Evolutionary conservation across 2,329 filamentous ascomycete genomes (phyloP), one percentile per base, ranked within the genome.

Genomic region (Diplodia mutila): DNA sequence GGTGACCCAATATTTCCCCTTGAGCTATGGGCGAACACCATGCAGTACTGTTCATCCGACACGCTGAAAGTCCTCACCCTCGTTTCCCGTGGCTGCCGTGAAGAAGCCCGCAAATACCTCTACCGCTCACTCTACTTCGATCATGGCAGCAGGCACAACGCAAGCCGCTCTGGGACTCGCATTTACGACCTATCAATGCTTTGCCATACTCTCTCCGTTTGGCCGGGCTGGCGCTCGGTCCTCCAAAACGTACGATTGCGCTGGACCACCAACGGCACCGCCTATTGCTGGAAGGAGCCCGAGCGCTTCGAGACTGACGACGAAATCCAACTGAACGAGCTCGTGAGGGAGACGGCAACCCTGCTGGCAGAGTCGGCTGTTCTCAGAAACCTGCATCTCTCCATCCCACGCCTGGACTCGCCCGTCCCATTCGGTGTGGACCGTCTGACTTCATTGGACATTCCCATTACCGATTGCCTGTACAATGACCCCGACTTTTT

Each of bases 1-100:
- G 1, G 5, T 6, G n/a, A n/a, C 4, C 46, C 61, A 3, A 37
- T 16, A 7, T 16, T 54, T 4, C 61, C 61, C 5, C 16, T 21
- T 2, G 61, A 65, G 16, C 23, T 65, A 14, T 54, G 61, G 61
- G 61, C 48, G 8, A 18, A 42, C 23, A 29, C 54, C 49, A 65
- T 65, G 49, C 34, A 21, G 23, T 18, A 48, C 49, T 65, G 49
- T 23, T 32, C 61, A 3, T 2, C 49, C 3, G 14, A 29, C 4
- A 42, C 51, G 14, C 7, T 65, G n/a, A 27, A 32, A 51, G 18
- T 6, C 23, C 61, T 54, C 18, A 12, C 61, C 3, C 49, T 54
- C 16, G 61, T 65, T 16, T 65, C 61, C 29, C 32, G n/a, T 9
- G 39, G 23, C 34, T 54, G 48, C 18, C 42, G 23, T 14, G 49